Percentiles rank a stretch among this genome's conserved stretches.
phyloP scores from a whole-genome alignment of 2,329 filamentous ascomycete genomes.

The Leptosphaerulina australis region DNA sequence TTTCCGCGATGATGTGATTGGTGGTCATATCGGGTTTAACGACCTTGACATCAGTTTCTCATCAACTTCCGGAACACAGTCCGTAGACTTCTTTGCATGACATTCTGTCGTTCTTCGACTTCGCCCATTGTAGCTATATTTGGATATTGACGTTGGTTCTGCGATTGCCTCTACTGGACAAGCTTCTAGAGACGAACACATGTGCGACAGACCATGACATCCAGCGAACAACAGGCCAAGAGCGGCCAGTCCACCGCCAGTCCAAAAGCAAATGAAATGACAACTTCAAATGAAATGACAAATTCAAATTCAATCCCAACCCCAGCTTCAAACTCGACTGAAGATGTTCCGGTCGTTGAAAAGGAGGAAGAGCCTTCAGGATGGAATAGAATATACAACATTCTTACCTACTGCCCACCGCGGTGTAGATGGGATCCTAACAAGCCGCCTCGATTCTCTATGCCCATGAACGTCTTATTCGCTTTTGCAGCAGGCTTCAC shows the following conservation, averaged over 20 bases:
- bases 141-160: neutral
- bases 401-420: slow-evolving; percentile 65
- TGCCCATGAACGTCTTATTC: slow-evolving; percentile 73
- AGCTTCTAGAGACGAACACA: neutral
- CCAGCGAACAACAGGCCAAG: slow-evolving; percentile 3
- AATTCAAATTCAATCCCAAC: neutral
- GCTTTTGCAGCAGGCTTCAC: slow-evolving; percentile 72
- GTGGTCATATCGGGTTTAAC: slow-evolving; percentile 23
- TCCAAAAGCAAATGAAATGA: neutral
- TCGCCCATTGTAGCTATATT: neutral
- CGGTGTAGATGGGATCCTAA: slow-evolving; percentile 71
- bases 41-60: slow-evolving; percentile 21
- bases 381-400: slow-evolving; percentile 32
- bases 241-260: neutral
- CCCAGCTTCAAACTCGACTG: neutral
- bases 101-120: neutral
- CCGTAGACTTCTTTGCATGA: slow-evolving; percentile 17
- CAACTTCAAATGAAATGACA: too few relatives aligned
- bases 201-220: slow-evolving; percentile 12
- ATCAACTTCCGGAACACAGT: slow-evolving; percentile 7
- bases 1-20: slow-evolving; percentile 15
- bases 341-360: neutral
- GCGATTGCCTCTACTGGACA: neutral
- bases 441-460: slow-evolving; percentile 70
- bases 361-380: slow-evolving; percentile 10